Evolutionary conservation across 768 basidiomycete genomes (phyloP).

Genomic region (Candolleomyces efflorescens): DNA sequence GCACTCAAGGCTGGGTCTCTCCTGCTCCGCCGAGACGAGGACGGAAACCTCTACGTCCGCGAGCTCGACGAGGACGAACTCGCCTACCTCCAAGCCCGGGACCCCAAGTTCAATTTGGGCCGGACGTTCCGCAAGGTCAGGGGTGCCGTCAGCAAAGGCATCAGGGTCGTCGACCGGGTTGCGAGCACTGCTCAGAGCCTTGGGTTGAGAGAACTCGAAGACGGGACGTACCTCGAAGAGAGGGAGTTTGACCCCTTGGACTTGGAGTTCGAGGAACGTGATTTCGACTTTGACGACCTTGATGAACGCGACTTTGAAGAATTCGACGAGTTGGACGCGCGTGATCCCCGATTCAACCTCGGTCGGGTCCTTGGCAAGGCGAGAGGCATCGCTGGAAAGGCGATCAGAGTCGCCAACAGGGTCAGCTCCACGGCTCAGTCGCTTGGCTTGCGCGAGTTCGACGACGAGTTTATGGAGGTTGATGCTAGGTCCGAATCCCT

Average conservation of each 20-base stretch:
- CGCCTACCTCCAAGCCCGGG: neutral
- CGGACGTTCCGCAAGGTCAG: neutral
- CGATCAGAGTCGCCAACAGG: neutral
- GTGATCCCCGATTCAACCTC: neutral
- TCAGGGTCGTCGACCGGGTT: neutral
- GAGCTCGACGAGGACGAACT: neutral
- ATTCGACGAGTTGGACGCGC: neutral
- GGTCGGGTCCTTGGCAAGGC: neutral
- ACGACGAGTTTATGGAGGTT: neutral
- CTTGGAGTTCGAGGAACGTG: neutral
- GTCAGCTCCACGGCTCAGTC: neutral
- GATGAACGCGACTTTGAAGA: neutral
- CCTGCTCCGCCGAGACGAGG: neutral
- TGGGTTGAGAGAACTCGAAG: neutral
- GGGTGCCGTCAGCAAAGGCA: neutral
- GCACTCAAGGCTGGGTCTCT: neutral
- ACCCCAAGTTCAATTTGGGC: neutral
- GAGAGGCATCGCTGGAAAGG: neutral
- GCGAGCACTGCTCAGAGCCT: neutral
- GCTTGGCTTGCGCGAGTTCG: neutral
- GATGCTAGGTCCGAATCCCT: no score
- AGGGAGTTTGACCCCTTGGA: no score
- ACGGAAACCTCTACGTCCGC: neutral
- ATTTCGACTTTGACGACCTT: neutral
- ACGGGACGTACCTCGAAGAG: neutral